These are phyloP conservation scores for Mycena chlorophos DNA, from an alignment of 768 basidiomycete species.

Conservation along the genomic window DNA sequence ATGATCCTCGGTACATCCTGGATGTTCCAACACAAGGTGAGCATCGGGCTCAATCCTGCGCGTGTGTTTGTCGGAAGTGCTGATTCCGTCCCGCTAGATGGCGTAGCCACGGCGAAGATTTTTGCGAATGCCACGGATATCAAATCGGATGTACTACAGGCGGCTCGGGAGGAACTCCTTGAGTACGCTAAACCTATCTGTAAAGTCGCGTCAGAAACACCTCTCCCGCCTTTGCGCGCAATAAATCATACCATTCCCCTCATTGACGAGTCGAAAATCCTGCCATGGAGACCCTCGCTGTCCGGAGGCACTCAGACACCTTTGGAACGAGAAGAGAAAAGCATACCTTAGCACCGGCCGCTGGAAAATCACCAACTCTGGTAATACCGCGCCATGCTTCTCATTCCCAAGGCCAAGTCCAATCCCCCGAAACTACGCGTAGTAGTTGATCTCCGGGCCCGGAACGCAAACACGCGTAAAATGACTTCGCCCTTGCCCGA, in stretches of 20 bases:
- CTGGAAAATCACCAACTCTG: background rate
- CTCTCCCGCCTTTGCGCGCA: conserved; percentile 25
- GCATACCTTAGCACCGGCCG: background rate
- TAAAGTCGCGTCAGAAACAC: conserved; percentile 20
- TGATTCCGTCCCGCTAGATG: conserved; percentile 10
- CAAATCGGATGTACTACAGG: background rate
- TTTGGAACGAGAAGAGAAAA: background rate
- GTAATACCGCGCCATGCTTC: background rate
- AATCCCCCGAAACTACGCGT: background rate
- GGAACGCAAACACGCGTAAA: background rate
- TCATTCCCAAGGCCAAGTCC: background rate
- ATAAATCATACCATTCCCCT: conserved; percentile 30
- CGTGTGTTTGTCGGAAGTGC: conserved; percentile 15
- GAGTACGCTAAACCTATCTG: conserved; percentile 21
- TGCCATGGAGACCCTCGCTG: conserved; percentile 29
- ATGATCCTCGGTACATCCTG: conserved; percentile 28
- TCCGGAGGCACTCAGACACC: conserved; percentile 16
- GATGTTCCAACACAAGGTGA: conserved; percentile 24
- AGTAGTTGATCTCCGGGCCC: background rate
- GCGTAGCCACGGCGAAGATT: background rate
- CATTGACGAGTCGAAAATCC: conserved; percentile 25
- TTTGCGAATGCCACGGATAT: background rate
- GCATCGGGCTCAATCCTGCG: conserved; percentile 19
- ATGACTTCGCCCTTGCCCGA: background rate
- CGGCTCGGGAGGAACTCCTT: background rate